Percentiles rank a stretch among this genome's conserved stretches.
Conservation (phyloP, 768 basidiomycete species). For the Hydnomerulius pinastri region DNA sequence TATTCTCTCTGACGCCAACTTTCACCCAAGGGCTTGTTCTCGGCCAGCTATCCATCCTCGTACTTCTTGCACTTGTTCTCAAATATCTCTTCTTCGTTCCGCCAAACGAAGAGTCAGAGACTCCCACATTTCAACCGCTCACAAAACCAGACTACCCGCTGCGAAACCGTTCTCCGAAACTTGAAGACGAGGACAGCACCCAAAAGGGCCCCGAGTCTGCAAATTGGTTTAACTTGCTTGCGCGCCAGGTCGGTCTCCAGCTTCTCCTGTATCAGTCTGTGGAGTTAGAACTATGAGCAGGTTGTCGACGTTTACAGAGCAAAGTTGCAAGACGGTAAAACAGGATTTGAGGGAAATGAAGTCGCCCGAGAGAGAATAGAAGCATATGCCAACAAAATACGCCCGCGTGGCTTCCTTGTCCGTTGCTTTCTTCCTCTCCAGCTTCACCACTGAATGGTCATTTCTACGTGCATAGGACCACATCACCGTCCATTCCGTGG, state of each 20-base stretch:
- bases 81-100: conserved; percentile 95
- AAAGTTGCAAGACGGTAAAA: conserved; percentile 69
- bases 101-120: conserved; percentile 54
- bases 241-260: conserved; percentile 65
- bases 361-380: conserved; percentile 79
- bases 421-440: conserved; percentile 19
- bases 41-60: conserved; percentile 86
- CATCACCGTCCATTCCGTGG: conserved; percentile 82
- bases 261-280: neutral
- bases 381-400: conserved; percentile 74
- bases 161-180: conserved; percentile 35
- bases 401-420: conserved; percentile 71
- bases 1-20: conserved; percentile 78
- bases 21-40: conserved; percentile 95
- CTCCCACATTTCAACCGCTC: conserved; percentile 60
- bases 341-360: conserved; percentile 80
- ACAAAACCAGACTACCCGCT: conserved; percentile 49
- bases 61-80: conserved; percentile 77
- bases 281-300: conserved; percentile 35
- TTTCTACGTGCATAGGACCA: conserved; percentile 59
- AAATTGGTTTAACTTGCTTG: conserved; percentile 88
- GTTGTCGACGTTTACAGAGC: conserved; percentile 73
- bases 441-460: conserved; percentile 3
- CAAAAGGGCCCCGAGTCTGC: conserved; percentile 61
- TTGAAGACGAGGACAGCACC: conserved; percentile 3